phyloP scores from a whole-genome alignment of 2,329 filamentous ascomycete genomes.

The Apiospora marii region DNA sequence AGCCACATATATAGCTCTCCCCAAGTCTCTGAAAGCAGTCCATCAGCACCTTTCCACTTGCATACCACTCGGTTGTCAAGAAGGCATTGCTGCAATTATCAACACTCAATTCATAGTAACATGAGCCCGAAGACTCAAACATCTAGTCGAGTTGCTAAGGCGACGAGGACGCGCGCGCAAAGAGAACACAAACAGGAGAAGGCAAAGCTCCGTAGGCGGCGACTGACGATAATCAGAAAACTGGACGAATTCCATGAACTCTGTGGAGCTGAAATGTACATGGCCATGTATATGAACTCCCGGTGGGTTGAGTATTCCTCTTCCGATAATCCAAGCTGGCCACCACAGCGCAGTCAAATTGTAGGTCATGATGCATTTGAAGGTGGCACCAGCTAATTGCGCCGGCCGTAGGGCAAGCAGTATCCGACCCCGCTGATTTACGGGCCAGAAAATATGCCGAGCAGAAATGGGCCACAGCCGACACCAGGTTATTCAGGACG shows the following conservation, averaged over 20 bases:
- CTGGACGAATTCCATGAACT: slow-evolving; percentile 13
- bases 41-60: not conserved
- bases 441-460: no score
- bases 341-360: not conserved
- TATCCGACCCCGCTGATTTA: slow-evolving; percentile 7
- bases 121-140: not conserved
- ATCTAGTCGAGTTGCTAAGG: not conserved
- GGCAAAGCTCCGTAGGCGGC: slow-evolving; percentile 15
- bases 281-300: slow-evolving; percentile 10
- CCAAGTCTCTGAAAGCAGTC: not conserved
- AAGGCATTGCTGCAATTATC: not conserved
- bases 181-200: no score
- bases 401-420: not conserved
- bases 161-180: slow-evolving; percentile 8
- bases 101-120: not conserved
- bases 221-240: slow-evolving; percentile 16
- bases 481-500: no score
- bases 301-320: slow-evolving; percentile 8
- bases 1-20: not conserved
- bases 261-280: slow-evolving; percentile 16
- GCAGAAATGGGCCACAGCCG: no score
- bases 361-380: not conserved
- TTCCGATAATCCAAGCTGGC: slow-evolving; percentile 1
- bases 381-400: not conserved
- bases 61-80: not conserved